These are phyloP conservation scores for Lodderomyces margitis DNA, from an alignment of 1,139 yeast species.

Conservation along the genomic window DNA sequence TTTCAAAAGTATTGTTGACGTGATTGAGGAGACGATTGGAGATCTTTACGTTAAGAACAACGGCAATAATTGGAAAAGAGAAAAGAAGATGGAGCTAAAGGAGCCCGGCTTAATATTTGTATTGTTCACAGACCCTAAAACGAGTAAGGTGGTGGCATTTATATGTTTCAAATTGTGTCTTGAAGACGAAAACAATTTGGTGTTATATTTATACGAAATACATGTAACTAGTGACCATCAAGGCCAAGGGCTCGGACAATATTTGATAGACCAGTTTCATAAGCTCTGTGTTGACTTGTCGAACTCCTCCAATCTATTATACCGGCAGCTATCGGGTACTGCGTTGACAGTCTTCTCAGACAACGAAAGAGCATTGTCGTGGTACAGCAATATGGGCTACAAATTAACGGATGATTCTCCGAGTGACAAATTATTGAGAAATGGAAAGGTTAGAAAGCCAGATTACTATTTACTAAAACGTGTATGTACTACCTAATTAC, in stretches of 20 bases:
- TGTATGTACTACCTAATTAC: background rate
- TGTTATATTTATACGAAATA: conserved; percentile 54
- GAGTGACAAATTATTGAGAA: conserved; percentile 34
- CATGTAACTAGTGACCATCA: conserved; percentile 39
- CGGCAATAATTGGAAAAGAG: conserved; percentile 45
- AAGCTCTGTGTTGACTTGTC: conserved; percentile 19
- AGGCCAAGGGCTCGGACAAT: conserved; percentile 31
- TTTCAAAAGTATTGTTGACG: conserved; percentile 19
- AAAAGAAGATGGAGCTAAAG: conserved; percentile 45
- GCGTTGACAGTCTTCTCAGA: conserved; percentile 52
- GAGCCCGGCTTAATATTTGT: conserved; percentile 45
- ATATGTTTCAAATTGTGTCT: conserved; percentile 40
- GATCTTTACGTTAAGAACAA: conserved; percentile 24
- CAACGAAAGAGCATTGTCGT: conserved; percentile 36
- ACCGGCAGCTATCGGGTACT: conserved; percentile 25
- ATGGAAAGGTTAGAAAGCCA: conserved; percentile 41
- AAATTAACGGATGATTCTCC: conserved; percentile 42
- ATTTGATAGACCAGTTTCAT: conserved; percentile 32
- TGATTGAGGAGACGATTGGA: conserved; percentile 35
- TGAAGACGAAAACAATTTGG: conserved; percentile 28
- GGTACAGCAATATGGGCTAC: conserved; percentile 41
- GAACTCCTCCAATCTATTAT: conserved; percentile 8
- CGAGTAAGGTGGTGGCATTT: conserved; percentile 34
- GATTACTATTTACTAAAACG: conserved; percentile 29
- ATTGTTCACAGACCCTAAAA: conserved; percentile 19